These are phyloP conservation scores for Sequoia sempervirens DNA, from an alignment of 75 land plant species.

Conservation along the genomic window DNA sequence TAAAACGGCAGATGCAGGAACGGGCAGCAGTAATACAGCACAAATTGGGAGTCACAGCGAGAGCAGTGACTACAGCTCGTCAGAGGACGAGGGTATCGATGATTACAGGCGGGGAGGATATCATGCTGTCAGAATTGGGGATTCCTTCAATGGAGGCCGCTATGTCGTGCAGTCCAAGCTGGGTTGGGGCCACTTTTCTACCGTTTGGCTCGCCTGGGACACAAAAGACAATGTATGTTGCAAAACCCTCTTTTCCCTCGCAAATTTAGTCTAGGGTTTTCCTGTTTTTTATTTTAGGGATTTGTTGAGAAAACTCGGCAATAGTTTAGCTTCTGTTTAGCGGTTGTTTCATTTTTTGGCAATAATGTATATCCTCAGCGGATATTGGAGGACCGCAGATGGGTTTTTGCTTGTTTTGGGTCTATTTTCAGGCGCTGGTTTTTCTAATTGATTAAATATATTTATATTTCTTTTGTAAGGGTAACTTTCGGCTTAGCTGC, in stretches of 20 bases:
- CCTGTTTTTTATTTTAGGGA: background rate
- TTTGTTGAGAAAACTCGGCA: background rate
- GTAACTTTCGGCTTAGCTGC: background rate
- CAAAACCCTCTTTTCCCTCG: background rate
- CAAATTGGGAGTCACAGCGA: background rate
- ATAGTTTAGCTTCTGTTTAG: background rate
- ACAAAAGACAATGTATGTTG: background rate
- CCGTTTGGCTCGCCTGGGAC: slow-evolving; percentile 56
- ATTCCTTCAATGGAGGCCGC: slow-evolving; percentile 25
- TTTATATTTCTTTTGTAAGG: background rate
- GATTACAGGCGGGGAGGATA: slow-evolving; percentile 44
- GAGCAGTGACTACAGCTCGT: background rate
- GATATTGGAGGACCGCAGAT: background rate
- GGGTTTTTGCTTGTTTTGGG: background rate
- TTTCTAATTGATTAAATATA: background rate
- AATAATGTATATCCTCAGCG: background rate
- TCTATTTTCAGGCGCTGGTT: too few species aligned
- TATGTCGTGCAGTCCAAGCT: slow-evolving; percentile 42
- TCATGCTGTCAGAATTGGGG: slow-evolving; percentile 36
- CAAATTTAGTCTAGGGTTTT: background rate
- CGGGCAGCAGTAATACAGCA: background rate
- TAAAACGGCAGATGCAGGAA: background rate
- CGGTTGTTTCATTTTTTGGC: background rate
- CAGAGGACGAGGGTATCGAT: slow-evolving; percentile 46
- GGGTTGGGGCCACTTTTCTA: slow-evolving; percentile 47